phyloP scores from a whole-genome alignment of 768 basidiomycete species.

The Calocybe indica region DNA sequence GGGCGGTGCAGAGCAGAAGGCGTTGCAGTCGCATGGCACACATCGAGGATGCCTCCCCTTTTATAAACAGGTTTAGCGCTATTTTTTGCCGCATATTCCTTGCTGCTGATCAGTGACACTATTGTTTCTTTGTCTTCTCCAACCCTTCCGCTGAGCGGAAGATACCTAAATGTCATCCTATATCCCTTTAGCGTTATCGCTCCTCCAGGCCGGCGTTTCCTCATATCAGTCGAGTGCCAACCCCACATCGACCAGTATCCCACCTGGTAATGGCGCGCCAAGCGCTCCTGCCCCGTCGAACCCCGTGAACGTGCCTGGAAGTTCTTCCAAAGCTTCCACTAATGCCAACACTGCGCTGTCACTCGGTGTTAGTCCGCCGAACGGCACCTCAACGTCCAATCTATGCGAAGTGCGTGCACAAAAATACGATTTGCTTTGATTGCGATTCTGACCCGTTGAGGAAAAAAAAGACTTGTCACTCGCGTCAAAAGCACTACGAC shows the following conservation, averaged over 20 bases:
- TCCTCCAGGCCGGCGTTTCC: conserved; percentile 32
- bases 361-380: conserved; percentile 19
- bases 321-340: conserved; percentile 16
- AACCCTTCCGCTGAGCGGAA: conserved; percentile 12
- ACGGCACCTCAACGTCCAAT: conserved; percentile 23
- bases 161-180: conserved; percentile 31
- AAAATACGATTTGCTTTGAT: conserved; percentile 3
- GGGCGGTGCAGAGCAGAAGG: conserved; percentile 7
- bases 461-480: conserved; percentile 42
- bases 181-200: conserved; percentile 39
- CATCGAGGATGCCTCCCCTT: conserved; percentile 12
- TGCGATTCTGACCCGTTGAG: conserved; percentile 5
- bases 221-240: conserved; percentile 29
- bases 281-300: conserved; percentile 21
- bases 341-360: conserved; percentile 16
- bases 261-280: conserved; percentile 16
- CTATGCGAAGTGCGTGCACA: conserved; percentile 45
- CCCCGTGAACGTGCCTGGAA: conserved; percentile 17
- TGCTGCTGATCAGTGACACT: neutral
- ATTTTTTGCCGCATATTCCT: conserved; percentile 7
- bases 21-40: conserved; percentile 16
- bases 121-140: conserved; percentile 4
- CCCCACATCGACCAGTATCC: conserved; percentile 15
- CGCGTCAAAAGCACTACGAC: conserved; percentile 43
- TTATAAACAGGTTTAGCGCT: conserved; percentile 22